Evolutionary conservation across 345 rosid species (phyloP).

Genomic region (Hypericum androsaemum): DNA sequence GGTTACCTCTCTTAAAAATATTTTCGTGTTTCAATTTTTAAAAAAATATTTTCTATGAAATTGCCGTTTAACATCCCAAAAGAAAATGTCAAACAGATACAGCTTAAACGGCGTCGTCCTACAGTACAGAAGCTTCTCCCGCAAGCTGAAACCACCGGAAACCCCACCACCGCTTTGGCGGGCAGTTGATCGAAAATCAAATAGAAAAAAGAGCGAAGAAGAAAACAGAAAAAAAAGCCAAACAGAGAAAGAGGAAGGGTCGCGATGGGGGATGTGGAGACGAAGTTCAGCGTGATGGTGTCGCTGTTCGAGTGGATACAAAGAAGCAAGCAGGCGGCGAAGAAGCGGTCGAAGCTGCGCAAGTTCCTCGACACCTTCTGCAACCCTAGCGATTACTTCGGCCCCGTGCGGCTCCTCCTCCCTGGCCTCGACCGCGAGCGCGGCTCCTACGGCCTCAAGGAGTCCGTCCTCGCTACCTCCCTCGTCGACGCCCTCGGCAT

Average conservation of each 20-base stretch:
- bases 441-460: conserved; percentile 83
- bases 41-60: too few relatives aligned
- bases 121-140: too few relatives aligned
- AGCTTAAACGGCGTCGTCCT: too few relatives aligned
- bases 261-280: conserved; percentile 13
- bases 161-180: too few relatives aligned
- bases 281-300: conserved; percentile 57
- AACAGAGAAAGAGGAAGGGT: conserved; percentile 1
- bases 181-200: background rate
- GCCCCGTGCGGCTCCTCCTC: conserved; percentile 64
- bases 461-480: conserved; percentile 77
- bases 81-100: too few relatives aligned
- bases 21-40: too few relatives aligned
- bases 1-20: too few relatives aligned
- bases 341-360: conserved; percentile 82
- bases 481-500: conserved; percentile 83
- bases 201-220: background rate
- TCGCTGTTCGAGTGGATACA: conserved; percentile 89
- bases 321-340: conserved; percentile 50
- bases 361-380: conserved; percentile 84
- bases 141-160: too few relatives aligned
- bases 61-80: too few relatives aligned
- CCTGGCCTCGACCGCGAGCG: conserved; percentile 85
- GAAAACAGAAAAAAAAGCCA: background rate
- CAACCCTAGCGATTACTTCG: conserved; percentile 56